Percentiles rank a stretch among this genome's conserved stretches.
phyloP scores from a whole-genome alignment of 148 eudicot species.

The Cornus kousa region DNA sequence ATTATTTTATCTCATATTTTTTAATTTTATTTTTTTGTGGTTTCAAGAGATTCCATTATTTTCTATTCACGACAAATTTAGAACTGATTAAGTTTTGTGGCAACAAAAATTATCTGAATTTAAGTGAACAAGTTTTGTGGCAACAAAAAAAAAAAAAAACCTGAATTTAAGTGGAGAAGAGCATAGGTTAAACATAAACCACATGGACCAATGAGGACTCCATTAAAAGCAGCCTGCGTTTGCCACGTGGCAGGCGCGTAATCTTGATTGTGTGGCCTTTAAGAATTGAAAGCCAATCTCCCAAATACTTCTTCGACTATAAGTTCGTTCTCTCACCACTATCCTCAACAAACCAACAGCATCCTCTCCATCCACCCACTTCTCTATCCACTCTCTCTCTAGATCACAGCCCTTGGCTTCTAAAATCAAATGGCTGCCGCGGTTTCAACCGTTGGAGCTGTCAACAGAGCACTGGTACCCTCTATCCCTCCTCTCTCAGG shows the following conservation, averaged over 20 bases:
- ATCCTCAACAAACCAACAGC: not conserved
- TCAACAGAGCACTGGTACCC: conserved; percentile 59
- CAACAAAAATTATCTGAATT: too few relatives aligned
- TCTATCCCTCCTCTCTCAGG: not conserved
- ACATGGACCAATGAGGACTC: conserved; percentile 19
- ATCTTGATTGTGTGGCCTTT: conserved; percentile 74
- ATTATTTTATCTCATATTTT: too few relatives aligned
- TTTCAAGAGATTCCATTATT: too few relatives aligned
- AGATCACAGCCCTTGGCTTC: conserved; percentile 14
- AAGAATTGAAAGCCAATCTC: conserved; percentile 25
- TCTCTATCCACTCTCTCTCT: not conserved
- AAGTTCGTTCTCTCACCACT: conserved; percentile 13
- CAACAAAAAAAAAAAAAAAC: not conserved
- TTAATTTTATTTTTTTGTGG: too few relatives aligned
- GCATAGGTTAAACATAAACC: conserved; percentile 35
- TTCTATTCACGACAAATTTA: too few relatives aligned
- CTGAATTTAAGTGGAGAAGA: conserved; percentile 52
- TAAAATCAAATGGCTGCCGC: conserved; percentile 50
- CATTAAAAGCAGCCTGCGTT: not conserved
- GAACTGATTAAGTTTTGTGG: too few relatives aligned
- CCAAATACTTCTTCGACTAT: not conserved
- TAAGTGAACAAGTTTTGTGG: too few relatives aligned
- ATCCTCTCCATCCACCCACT: too few relatives aligned
- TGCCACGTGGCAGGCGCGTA: conserved; percentile 56
- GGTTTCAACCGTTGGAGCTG: conserved; percentile 66